These are phyloP conservation scores for Verticillium zaregamsianum DNA, from an alignment of 2,329 filamentous ascomycete genomes.

Conservation along the genomic window DNA sequence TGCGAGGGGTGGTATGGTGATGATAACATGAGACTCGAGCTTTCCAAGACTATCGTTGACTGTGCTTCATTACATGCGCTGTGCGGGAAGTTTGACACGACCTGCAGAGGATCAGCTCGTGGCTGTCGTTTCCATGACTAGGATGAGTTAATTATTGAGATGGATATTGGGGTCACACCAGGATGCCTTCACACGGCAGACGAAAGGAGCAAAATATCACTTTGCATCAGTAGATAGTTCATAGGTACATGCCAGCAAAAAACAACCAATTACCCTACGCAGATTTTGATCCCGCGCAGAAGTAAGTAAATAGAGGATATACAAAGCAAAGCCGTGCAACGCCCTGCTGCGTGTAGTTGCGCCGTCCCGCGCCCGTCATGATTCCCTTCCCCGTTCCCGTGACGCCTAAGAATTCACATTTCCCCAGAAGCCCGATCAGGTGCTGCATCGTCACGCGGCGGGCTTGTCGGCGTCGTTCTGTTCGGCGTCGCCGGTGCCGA, in stretches of 20 bases:
- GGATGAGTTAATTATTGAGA: not conserved
- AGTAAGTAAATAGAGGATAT: not conserved
- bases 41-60: not conserved
- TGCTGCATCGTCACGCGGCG: not conserved
- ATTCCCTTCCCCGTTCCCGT: not conserved
- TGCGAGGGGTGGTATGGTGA: not conserved
- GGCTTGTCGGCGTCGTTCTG: slow-evolving; percentile 6
- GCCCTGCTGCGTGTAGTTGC: not conserved
- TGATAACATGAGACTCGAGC: not conserved
- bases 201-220: not conserved
- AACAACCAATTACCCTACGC: not conserved
- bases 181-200: not conserved
- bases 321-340: not conserved
- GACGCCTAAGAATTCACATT: not conserved
- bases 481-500: slow-evolving; percentile 3
- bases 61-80: not conserved
- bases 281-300: not conserved
- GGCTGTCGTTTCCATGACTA: too few relatives aligned
- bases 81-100: not conserved
- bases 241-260: not conserved
- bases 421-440: not conserved
- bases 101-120: not conserved
- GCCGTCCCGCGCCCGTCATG: not conserved
- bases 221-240: slow-evolving; percentile 6
- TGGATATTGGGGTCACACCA: too few relatives aligned